Percentiles rank a stretch among this genome's conserved stretches.
Conservation (phyloP, 2,329 filamentous ascomycete species). For the Exophiala sideris region DNA sequence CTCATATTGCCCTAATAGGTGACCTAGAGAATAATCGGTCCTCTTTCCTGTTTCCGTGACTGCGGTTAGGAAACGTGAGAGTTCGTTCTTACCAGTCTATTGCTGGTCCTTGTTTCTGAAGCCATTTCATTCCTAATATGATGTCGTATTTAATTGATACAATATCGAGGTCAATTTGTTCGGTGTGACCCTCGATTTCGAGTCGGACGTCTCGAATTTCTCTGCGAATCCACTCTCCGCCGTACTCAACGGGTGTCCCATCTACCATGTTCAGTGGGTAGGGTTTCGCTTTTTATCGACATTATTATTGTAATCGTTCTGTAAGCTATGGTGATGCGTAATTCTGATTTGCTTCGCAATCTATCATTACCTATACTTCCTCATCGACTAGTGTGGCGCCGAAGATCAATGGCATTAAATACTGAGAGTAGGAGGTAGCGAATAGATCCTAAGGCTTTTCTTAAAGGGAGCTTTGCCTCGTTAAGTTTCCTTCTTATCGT, state of each 20-base stretch:
- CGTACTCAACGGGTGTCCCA: neutral
- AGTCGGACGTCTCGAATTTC: no score
- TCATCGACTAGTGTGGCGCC: no score
- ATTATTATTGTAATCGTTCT: neutral
- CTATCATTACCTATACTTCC: neutral
- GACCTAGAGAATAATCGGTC: neutral
- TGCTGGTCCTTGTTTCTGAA: neutral
- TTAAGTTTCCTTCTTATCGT: no score
- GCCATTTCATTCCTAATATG: neutral
- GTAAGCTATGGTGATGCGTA: neutral
- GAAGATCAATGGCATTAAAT: no score
- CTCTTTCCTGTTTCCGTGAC: neutral
- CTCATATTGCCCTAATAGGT: neutral
- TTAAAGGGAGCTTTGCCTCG: no score
- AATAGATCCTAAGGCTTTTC: no score
- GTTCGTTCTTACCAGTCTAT: no score
- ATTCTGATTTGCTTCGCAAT: neutral
- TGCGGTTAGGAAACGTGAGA: neutral
- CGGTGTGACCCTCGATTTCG: no score
- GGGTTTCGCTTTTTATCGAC: neutral
- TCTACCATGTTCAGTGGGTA: neutral
- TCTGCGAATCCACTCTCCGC: no score
- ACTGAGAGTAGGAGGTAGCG: no score
- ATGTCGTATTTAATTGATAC: neutral
- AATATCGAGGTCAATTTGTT: no score